These are phyloP conservation scores for Leccinum boreale DNA, from an alignment of 768 basidiomycete genomes.

Conservation along the genomic window DNA sequence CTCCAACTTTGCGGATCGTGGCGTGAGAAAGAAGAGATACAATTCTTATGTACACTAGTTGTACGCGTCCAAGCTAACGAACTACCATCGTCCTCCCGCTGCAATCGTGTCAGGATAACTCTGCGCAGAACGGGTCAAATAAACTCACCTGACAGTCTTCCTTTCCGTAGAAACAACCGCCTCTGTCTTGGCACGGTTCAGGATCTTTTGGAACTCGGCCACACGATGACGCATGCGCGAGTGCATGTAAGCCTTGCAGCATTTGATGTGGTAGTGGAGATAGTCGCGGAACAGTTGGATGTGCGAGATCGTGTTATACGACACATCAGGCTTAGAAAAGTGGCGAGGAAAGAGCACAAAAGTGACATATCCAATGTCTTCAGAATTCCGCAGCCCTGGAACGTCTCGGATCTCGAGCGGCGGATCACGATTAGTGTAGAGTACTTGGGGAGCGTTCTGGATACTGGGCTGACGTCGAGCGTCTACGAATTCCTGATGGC, in stretches of 20 bases:
- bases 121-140: background rate
- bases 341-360: constrained; percentile 98
- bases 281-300: constrained; percentile 98
- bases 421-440: constrained; percentile 92
- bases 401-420: constrained; percentile 94
- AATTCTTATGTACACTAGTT: background rate
- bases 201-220: constrained; percentile 90
- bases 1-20: background rate
- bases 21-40: constrained; percentile 18
- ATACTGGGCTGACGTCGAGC: constrained; percentile 90
- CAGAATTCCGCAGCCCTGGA: constrained; percentile 72
- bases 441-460: constrained; percentile 95
- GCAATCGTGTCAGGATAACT: constrained; percentile 10
- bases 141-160: constrained; percentile 81
- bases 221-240: constrained; percentile 93
- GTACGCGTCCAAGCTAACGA: constrained; percentile 34
- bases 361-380: constrained; percentile 94
- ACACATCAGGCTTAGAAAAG: constrained; percentile 68
- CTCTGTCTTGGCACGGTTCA: constrained; percentile 96
- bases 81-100: constrained; percentile 58
- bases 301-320: constrained; percentile 83
- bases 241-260: constrained; percentile 99
- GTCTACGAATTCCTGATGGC: constrained; percentile 91
- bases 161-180: constrained; percentile 65
- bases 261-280: constrained; percentile 99